Evolutionary conservation across 176 grass and related monocot species (phyloP).

Genomic region (Aechmea fasciata): DNA sequence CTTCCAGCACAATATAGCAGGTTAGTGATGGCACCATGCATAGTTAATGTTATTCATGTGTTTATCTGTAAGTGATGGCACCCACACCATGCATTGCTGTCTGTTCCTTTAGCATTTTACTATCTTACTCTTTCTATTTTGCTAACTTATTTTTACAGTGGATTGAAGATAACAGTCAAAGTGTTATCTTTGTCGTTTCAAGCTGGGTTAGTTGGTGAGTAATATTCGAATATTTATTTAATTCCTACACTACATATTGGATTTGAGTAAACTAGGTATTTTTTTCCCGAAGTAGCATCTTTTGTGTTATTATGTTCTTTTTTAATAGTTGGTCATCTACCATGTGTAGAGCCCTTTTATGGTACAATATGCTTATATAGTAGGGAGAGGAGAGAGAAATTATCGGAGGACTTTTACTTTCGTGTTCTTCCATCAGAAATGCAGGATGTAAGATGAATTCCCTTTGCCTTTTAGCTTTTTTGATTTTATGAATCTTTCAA

Average conservation of each 20-base stretch:
- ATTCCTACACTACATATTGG: conserved; percentile 6
- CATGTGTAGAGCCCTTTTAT: conserved; percentile 71
- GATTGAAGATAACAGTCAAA: conserved; percentile 94
- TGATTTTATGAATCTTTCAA: not conserved
- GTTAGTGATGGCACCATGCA: conserved; percentile 14
- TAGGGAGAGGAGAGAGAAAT: conserved; percentile 86
- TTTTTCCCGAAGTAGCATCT: conserved; percentile 8
- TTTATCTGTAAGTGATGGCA: no score
- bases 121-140: conserved; percentile 4
- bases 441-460: conserved; percentile 65
- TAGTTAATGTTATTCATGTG: no score
- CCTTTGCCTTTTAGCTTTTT: conserved; percentile 8
- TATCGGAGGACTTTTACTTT: conserved; percentile 92
- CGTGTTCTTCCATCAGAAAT: conserved; percentile 68
- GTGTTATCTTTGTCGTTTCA: conserved; percentile 95
- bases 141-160: conserved; percentile 43
- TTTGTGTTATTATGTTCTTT: conserved; percentile 11
- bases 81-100: no score
- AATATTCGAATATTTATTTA: conserved; percentile 12
- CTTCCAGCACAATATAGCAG: conserved; percentile 63
- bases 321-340: conserved; percentile 18
- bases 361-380: conserved; percentile 99
- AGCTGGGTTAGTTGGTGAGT: conserved; percentile 91
- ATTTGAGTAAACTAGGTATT: conserved; percentile 8
- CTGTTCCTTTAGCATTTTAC: not conserved